These are phyloP conservation scores for Amanita brunnescens DNA, from an alignment of 768 basidiomycete species.

Conservation along the genomic window DNA sequence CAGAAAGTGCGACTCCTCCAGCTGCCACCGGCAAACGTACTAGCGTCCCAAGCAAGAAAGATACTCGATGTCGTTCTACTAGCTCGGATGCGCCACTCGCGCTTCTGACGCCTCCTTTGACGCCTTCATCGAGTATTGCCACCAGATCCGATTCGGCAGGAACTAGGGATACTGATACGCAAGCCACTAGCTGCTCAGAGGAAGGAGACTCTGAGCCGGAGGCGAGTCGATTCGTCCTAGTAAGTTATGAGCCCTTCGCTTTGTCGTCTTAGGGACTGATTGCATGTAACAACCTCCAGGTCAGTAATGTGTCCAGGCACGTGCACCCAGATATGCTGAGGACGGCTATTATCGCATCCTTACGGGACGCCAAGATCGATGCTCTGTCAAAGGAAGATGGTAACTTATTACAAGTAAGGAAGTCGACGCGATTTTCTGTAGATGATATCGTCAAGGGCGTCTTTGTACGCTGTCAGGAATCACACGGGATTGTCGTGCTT, in stretches of 20 bases:
- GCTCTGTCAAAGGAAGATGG: background rate
- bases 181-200: constrained; percentile 14
- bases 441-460: constrained; percentile 41
- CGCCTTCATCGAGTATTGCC: constrained; percentile 50
- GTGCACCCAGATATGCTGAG: constrained; percentile 19
- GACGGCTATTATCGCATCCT: constrained; percentile 14
- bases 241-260: background rate
- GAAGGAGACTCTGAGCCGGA: constrained; percentile 11
- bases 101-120: constrained; percentile 61
- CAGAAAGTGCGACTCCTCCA: constrained; percentile 12
- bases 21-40: constrained; percentile 13
- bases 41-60: constrained; percentile 16
- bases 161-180: constrained; percentile 7
- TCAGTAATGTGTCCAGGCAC: constrained; percentile 28
- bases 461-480: constrained; percentile 40
- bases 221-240: constrained; percentile 3
- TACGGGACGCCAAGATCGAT: background rate
- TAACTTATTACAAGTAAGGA: background rate
- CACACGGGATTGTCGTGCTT: constrained; percentile 45
- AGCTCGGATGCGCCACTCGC: constrained; percentile 27
- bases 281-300: constrained; percentile 13
- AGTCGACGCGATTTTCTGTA: background rate
- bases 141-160: constrained; percentile 16
- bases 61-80: constrained; percentile 24
- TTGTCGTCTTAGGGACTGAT: background rate